Conservation (phyloP, 495 filamentous ascomycete species). For the Talaromyces nanjingensis region DNA sequence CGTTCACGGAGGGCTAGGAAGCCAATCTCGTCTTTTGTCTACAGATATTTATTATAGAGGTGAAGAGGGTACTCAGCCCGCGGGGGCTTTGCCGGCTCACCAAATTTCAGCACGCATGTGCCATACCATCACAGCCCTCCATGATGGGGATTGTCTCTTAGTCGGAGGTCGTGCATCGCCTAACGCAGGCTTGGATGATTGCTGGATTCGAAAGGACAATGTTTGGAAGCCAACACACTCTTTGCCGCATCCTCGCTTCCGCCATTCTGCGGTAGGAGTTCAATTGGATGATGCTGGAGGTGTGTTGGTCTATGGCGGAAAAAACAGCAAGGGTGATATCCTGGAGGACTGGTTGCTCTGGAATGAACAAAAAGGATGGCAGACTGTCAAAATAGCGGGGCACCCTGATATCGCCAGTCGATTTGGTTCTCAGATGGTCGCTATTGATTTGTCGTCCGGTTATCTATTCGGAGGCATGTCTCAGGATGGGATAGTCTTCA, state of each 20-base stretch:
- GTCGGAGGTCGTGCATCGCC: constrained; percentile 78
- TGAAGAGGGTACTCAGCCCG: constrained; percentile 16
- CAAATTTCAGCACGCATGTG: constrained; percentile 56
- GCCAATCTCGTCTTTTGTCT: constrained; percentile 49
- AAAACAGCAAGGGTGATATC: constrained; percentile 45
- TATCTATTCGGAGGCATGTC: constrained; percentile 63
- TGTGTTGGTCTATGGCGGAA: constrained; percentile 67
- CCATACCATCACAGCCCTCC: constrained; percentile 62
- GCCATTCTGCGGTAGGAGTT: constrained; percentile 56
- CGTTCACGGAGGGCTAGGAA: constrained; percentile 56
- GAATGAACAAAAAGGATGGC: constrained; percentile 48
- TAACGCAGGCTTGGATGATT: constrained; percentile 55
- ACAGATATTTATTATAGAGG: constrained; percentile 49
- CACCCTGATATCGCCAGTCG: constrained; percentile 31
- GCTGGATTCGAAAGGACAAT: constrained; percentile 58
- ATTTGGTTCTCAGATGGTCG: constrained; percentile 53
- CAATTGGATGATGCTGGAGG: constrained; percentile 31
- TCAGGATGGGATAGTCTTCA: constrained; percentile 48
- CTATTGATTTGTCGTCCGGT: constrained; percentile 36
- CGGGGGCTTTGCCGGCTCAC: constrained; percentile 26
- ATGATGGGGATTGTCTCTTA: constrained; percentile 46
- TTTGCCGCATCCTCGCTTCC: constrained; percentile 59
- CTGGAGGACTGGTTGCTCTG: constrained; percentile 61
- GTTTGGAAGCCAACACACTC: constrained; percentile 56
- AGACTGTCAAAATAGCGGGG: constrained; percentile 28